phyloP scores from a whole-genome alignment of 1,139 yeast genomes.

The Saccharomyces pastorianus region DNA sequence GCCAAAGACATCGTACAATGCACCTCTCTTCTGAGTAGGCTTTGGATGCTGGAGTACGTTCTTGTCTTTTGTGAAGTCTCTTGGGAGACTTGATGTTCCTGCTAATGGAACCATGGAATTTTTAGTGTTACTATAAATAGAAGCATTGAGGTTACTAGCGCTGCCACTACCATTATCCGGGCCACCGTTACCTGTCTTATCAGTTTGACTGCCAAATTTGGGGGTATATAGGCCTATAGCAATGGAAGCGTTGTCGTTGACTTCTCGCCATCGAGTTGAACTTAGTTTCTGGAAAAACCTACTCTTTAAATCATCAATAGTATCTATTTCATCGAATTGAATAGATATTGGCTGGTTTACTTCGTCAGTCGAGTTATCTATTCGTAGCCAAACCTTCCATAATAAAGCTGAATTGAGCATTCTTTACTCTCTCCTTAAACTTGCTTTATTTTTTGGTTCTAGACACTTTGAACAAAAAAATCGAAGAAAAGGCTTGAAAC shows the following conservation, averaged over 20 bases:
- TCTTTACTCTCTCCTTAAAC: background rate
- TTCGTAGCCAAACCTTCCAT: slow-evolving; percentile 21
- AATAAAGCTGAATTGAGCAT: slow-evolving; percentile 4
- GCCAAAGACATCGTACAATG: background rate
- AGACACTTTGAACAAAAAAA: background rate
- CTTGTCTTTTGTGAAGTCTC: background rate
- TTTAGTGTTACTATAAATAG: background rate
- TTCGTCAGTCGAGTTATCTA: slow-evolving; percentile 14
- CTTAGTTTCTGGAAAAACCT: slow-evolving; percentile 20
- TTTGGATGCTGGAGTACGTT: background rate
- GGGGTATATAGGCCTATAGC: slow-evolving; percentile 21
- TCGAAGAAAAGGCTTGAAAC: background rate
- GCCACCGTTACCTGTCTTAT: background rate
- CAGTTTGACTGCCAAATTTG: background rate
- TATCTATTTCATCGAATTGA: slow-evolving; percentile 22
- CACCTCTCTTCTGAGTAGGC: background rate
- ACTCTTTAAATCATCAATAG: slow-evolving; percentile 27
- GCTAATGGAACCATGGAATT: background rate
- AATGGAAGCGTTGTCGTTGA: slow-evolving; percentile 26
- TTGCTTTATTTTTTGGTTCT: no score
- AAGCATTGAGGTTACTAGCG: background rate
- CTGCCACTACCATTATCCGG: background rate
- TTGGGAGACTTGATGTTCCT: background rate
- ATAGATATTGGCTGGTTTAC: slow-evolving; percentile 23
- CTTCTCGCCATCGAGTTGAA: slow-evolving; percentile 19